Evolutionary conservation across 2,329 filamentous ascomycete species (phyloP), one percentile per base, ranked within the genome.

Genomic region (Aspergillus eucalypticola): DNA sequence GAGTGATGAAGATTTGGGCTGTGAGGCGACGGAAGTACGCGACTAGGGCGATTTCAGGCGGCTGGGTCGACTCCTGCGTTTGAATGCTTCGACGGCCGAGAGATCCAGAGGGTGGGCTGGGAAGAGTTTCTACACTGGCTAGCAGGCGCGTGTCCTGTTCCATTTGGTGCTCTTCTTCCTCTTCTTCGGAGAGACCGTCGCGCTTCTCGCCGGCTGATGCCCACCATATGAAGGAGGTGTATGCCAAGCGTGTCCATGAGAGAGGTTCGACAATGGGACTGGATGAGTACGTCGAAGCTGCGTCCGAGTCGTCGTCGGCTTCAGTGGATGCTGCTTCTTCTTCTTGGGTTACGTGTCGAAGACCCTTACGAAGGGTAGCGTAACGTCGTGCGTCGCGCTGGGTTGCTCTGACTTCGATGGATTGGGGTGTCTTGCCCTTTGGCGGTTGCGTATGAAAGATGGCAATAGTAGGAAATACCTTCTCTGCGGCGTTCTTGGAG

Each of bases 321-420:
- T 67, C 69, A 55, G 67, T 71, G 39, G 75, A 70, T 35, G 72
- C 70, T 35, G 61, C 27, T 25, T 56, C 56, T 41, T 66, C 61
- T 39, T 68, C 63, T 13, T 61, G 64, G 25, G 69, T 66, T 44
- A 74, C 64, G 50, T 71, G 73, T 27, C 67, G 72, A 8, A 96
- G 81, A 4, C 88, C 89, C 63, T 81, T 81, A 53, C 85, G 84
- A 10, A 96, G 83, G 17, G 88, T 82, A 51, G 84, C 83, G 76
- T 90, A 98, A 21, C 94, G 89, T 25, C 91, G 87, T 13, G 95
- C 83, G 74, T 99, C 95, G 42, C 95, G 88, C 72, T 97, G 94
- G 0, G 92, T 96, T 1, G 95, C 94, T 76, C 89, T 92, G 57
- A 98, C 78, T 13, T 67, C 62, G 3, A 70, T 63, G 4, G 66